Evolutionary conservation across 1,284 basidiomycete genomes (phyloP), one percentile per base, ranked within the genome.

Genomic region (Bjerkandera adusta): DNA sequence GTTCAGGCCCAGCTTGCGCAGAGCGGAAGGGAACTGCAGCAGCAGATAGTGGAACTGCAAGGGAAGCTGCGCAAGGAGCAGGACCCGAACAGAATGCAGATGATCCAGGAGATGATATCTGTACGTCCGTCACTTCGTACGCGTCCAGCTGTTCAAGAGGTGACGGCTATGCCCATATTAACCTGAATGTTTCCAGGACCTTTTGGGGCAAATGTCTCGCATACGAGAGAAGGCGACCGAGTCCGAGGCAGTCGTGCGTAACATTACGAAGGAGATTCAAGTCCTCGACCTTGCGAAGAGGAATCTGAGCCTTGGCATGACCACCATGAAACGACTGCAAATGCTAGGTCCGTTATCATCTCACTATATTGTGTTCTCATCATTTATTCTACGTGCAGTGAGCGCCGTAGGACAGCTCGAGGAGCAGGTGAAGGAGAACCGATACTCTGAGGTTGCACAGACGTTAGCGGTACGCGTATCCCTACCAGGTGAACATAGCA

Each of bases 211-310:
- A 69, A 94, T 97, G 81, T 92, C 89, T 20, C 84, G 86, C 44
- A 97, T 98, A 56, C 80, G 92, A 29, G 93, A 97, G 66, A 96
- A 97, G 66, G 92, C 94, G 0, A 89, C 91, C 0, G 94, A 97
- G 65, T 94, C 92, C 10, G 96, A 99, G 64, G 92, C 91, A 1
- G 92, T 97, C 38, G 97, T 99, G 27, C 80, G 89, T 49, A 85
- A 92, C 52, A 97, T 99, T 57, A 99, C 97, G 4, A 87, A 92
- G 55, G 97, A 99, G 65, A 98, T 99, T 47, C 93, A 97, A 63
- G 83, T 89, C 5, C 76, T 99, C 26, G 97, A 99, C 64, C 73
- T 90, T 26, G 95, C 94, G 25, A 99, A 99, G 76, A 87, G 85
- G 68, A 98, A 99, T 62, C 76, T 96, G 37, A 86, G 89, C 20